Percentiles rank a stretch among this genome's conserved stretches.
Evolutionary conservation across 2,329 filamentous ascomycete genomes (phyloP).

Genomic region (Neofusicoccum kwambonambiense): DNA sequence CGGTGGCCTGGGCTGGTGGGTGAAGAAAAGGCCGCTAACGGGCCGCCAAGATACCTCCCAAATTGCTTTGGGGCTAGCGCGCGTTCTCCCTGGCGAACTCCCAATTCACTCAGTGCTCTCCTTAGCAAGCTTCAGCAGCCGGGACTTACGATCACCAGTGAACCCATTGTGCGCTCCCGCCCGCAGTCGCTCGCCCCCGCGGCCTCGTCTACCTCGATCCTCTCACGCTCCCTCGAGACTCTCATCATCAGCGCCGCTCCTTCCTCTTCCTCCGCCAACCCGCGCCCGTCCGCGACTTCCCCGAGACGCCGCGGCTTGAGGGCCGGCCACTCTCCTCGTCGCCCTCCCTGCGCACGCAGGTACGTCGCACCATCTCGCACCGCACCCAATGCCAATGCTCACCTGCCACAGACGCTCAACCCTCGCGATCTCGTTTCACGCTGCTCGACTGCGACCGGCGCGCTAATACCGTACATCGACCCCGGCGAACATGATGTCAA

Average conservation of each 20-base stretch:
- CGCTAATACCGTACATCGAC: slow-evolving; percentile 9
- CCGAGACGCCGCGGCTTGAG: slow-evolving; percentile 18
- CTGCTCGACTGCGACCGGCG: slow-evolving; percentile 5
- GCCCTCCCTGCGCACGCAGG: slow-evolving; percentile 22
- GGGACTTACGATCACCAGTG: slow-evolving; percentile 10
- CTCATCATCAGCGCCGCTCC: neutral
- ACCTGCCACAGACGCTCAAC: slow-evolving; percentile 14
- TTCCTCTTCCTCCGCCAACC: slow-evolving; percentile 20
- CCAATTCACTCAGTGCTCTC: neutral
- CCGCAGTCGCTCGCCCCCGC: slow-evolving; percentile 16
- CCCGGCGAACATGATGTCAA: slow-evolving; percentile 50
- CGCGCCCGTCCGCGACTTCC: slow-evolving; percentile 14
- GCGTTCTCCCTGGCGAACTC: neutral
- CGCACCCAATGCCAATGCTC: slow-evolving; percentile 14
- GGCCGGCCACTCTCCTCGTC: slow-evolving; percentile 28
- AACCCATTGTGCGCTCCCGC: slow-evolving; percentile 8
- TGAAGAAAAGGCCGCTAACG: neutral
- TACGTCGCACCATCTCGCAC: slow-evolving; percentile 19
- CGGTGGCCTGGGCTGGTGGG: neutral
- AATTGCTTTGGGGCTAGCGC: neutral
- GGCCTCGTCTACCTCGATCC: slow-evolving; percentile 7
- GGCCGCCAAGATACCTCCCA: no score
- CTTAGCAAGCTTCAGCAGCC: slow-evolving; percentile 9
- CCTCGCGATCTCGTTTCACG: slow-evolving; percentile 13
- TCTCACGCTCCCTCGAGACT: slow-evolving; percentile 1